Base-by-base conservation (phyloP, 2,329 filamentous ascomycete genomes). In the Penicillium sp. region DNA sequence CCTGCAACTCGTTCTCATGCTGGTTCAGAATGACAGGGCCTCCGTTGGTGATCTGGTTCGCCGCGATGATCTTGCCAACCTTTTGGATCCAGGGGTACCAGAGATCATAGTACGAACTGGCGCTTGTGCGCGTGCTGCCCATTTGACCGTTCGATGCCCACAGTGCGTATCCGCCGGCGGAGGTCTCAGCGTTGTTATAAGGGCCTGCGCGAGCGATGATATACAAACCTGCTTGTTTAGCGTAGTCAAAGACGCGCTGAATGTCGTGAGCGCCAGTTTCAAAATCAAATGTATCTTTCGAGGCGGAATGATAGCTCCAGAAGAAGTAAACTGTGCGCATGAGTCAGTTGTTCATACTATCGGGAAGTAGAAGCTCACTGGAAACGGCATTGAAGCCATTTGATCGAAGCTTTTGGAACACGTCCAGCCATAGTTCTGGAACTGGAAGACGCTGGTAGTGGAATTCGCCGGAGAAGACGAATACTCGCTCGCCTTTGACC, bases 401-500 rank as follows among this genome's bases (percentile, higher is more conserved):
- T 8, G 81, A 78, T 56, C 76, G 75, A 55, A 82, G 74, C 54
- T 82, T 83, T 48, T 83, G 79, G 53, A 83, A 81, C 32, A 83
- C 77, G 57, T 83, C 80, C 36, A 79, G 60, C 78, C 81, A 83
- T 24, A 83, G 59, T 48, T 82, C 81, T 0, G 80, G 81, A 0
- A 82, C 79, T 0, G 80, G 81, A 32, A 83, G 72, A 3, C 81
- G 73, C 57, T 77, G 74, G 52, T 82, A 83, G 57, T 83, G 81
- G 40, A 83, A 82, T 57, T 83, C 80, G 22, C 75, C 79, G 1
- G 72, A 73, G 57, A 78, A 79, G 27, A 82, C 71, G 44, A 79
- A 78, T 3, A 81, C 63, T 24, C 79, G 72, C 53, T 77, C 72
- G 36, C 78, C 78, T 53, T 81, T 79, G 58, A 83, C 69, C 3